Evolutionary conservation across 805 yeast genomes (phyloP), one percentile per base, ranked within the genome.

Genomic region (Lachancea waltii): DNA sequence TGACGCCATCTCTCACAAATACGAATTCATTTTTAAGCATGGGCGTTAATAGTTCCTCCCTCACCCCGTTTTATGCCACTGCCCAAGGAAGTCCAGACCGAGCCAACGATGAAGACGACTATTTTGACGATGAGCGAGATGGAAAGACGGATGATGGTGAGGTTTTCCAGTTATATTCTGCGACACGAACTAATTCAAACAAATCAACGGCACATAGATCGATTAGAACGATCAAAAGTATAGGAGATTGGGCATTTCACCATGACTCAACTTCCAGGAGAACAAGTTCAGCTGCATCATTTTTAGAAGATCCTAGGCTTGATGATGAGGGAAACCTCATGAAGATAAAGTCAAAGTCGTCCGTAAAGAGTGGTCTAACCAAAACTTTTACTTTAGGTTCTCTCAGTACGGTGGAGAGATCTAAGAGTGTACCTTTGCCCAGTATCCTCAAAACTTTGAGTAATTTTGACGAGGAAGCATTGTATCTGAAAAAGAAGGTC

Each of bases 141-240:
- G 35, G 24, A 14, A 34, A 26, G 9, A 22, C 25, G 7, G 14
- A 20, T 7, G 19, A 19, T n/a, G 14, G 29, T 18, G 15, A 17
- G 22, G 32, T 48, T 7, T 27, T 44, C 11, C 44, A 43, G 21
- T 47, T 52, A 47, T 53, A 46, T 36, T 35, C 44, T 9, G 52
- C 60, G 4, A 48, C 54, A 20, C 48, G 52, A 29, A 36, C 48
- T 21, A 42, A 46, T 18, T 45, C 58, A 5, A 53, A 55, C 35
- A 49, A 44, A 9, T 51, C 58, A 2, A 48, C 52, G 2, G 58
- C 58, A 4, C 58, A 55, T 38, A 45, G 59, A 36, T 58, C 63
- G 1, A 48, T 55, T 30, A 42, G 53, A 24, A 56, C 60, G 0
- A 46, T 48, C 4, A 54, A 51, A 36, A 58, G 61, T 47, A 50